A percentile compares a stretch with the other conserved stretches of the same genome.
These are phyloP conservation scores for Canavalia ensiformis DNA, from an alignment of 306 rosid species.

Conservation along the genomic window DNA sequence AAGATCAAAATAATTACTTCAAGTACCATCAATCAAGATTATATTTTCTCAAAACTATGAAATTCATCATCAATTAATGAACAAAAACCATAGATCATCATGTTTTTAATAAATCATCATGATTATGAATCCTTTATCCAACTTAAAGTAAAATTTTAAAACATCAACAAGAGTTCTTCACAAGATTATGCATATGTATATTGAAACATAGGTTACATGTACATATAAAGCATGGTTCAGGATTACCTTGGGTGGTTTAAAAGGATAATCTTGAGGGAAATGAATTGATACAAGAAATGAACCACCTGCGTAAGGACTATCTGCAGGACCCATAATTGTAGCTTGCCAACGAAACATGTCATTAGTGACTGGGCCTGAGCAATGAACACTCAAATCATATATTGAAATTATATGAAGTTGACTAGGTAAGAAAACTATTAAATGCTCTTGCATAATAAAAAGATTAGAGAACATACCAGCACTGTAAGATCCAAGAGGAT, in stretches of 20 bases:
- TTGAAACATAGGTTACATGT: background rate
- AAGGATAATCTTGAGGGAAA: conserved; percentile 6
- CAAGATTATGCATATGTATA: background rate
- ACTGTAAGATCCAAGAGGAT: conserved; percentile 1
- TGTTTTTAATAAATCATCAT: background rate
- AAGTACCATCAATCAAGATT: too few relatives aligned
- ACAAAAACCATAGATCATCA: too few relatives aligned
- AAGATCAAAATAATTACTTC: too few relatives aligned
- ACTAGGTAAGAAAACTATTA: too few relatives aligned
- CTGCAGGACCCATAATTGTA: conserved; percentile 12
- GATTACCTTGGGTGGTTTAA: conserved; percentile 21
- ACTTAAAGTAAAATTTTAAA: too few relatives aligned
- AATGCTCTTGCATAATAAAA: background rate
- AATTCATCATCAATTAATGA: background rate
- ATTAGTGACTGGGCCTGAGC: background rate
- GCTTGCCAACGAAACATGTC: conserved; percentile 1
- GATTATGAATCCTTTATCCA: too few relatives aligned
- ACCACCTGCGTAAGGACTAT: conserved; percentile 21
- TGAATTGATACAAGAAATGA: background rate
- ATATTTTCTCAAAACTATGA: background rate
- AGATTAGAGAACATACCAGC: background rate
- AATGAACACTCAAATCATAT: background rate
- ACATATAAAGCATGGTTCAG: background rate
- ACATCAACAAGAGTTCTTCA: too few relatives aligned
- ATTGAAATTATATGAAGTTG: background rate